Evolutionary conservation across 768 basidiomycete genomes (phyloP), one percentile per base, ranked within the genome.

Genomic region (Boletellus ananiceps): DNA sequence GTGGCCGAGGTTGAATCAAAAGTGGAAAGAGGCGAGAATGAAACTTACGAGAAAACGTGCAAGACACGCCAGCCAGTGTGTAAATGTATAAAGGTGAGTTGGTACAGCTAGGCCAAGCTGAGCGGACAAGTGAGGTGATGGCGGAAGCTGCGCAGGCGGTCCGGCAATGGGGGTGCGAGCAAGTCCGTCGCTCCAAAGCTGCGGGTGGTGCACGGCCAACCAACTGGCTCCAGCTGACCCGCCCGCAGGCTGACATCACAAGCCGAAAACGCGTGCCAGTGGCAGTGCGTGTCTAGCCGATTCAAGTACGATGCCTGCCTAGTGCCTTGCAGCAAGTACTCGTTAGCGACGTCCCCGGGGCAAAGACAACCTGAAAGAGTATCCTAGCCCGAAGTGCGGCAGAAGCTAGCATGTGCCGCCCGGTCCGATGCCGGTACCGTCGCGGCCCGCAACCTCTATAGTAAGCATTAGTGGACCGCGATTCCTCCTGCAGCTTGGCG

Each of bases 1-100:
- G 60, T 66, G 66, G 66, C 63, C 57, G 52, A 59, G 9, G 60
- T 32, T 47, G 47, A 55, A 55, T 56, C 61, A 46, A 65, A 64
- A 66, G 62, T 21, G 57, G 62, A 53, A 64, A 45, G 59, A 57
- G 55, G 54, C 49, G 34, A 54, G 49, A 54, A 58, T 50, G 50
- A 63, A 55, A 23, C 54, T 65, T 62, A 54, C 56, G 57, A 54
- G 55, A 67, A 60, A 65, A 67, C 65, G 64, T 65, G 64, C 62
- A 49, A 46, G 62, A 61, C 64, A 65, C 64, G 64, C 57, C 50
- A 40, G 56, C 57, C 46, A 49, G 45, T 45, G 52, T 27, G 62
- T 57, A 49, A 27, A 27, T 27, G 27, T 27, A 27, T 27, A 27
- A 57, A 40, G 47, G 39, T 27, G 47, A 53, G 37, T 34, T 44